phyloP scores from a whole-genome alignment of 2,329 filamentous ascomycete species.

The Neofusicoccum laricinum region DNA sequence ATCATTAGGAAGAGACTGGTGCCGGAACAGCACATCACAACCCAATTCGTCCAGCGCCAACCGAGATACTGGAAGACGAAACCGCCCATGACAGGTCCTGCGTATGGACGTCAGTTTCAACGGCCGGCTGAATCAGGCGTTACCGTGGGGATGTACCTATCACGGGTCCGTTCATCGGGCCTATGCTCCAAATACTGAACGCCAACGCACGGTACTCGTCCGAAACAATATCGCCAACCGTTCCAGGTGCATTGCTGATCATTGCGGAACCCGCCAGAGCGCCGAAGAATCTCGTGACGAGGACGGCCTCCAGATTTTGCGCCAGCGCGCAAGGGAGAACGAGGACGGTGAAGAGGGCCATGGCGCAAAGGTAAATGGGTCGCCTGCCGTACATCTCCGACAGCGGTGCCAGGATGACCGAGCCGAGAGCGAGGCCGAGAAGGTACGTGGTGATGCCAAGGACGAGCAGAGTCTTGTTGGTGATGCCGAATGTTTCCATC shows the following conservation, averaged over 20 bases:
- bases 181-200: constrained; percentile 74
- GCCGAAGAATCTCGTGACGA: constrained; percentile 48
- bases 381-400: constrained; percentile 54
- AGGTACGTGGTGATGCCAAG: constrained; percentile 51
- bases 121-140: background rate
- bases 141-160: background rate
- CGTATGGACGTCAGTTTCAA: constrained; percentile 39
- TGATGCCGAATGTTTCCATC: constrained; percentile 55
- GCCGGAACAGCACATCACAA: constrained; percentile 69
- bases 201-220: constrained; percentile 79
- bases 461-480: constrained; percentile 44
- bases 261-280: constrained; percentile 63
- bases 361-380: constrained; percentile 49
- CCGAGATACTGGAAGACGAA: constrained; percentile 47
- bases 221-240: constrained; percentile 64
- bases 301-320: constrained; percentile 39
- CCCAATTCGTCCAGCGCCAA: constrained; percentile 77
- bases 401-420: constrained; percentile 54
- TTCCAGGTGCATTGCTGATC: constrained; percentile 72
- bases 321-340: constrained; percentile 48
- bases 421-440: constrained; percentile 50
- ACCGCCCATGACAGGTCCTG: constrained; percentile 56
- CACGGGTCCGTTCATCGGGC: constrained; percentile 47
- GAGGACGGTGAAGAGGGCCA: constrained; percentile 54
- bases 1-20: background rate